Conservation (phyloP, 129 eudicot species). For the Centrapalus pauciflorus region DNA sequence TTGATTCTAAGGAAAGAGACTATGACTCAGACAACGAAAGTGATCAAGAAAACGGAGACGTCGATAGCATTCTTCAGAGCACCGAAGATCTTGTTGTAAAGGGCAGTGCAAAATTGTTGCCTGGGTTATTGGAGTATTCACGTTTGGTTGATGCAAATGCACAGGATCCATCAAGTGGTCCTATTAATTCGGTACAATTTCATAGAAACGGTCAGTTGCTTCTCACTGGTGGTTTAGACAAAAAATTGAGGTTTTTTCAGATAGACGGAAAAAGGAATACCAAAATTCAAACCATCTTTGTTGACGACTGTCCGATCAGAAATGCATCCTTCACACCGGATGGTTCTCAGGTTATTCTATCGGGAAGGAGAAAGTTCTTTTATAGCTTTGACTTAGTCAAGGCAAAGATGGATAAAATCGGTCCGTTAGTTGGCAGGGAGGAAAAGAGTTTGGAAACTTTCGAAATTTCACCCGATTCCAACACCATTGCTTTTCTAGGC, state of each 20-base stretch:
- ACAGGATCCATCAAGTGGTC: slow-evolving; percentile 57
- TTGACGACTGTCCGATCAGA: slow-evolving; percentile 76
- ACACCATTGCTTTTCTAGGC: slow-evolving; percentile 80
- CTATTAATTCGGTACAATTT: slow-evolving; percentile 74
- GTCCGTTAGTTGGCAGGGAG: slow-evolving; percentile 79
- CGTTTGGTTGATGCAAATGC: slow-evolving; percentile 73
- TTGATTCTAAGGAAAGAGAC: slow-evolving; percentile 25
- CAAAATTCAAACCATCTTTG: slow-evolving; percentile 64
- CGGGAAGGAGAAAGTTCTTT: slow-evolving; percentile 89
- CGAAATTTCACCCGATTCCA: slow-evolving; percentile 93
- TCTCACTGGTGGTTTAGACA: slow-evolving; percentile 77
- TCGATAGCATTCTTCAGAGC: slow-evolving; percentile 50
- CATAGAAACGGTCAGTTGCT: slow-evolving; percentile 92
- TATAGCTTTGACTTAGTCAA: slow-evolving; percentile 76
- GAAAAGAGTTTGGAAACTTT: slow-evolving; percentile 82
- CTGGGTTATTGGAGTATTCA: slow-evolving; percentile 75
- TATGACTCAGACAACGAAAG: slow-evolving; percentile 58
- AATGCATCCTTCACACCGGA: slow-evolving; percentile 81
- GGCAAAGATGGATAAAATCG: slow-evolving; percentile 58
- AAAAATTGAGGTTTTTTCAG: slow-evolving; percentile 71
- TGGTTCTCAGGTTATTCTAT: slow-evolving; percentile 79
- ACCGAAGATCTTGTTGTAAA: slow-evolving; percentile 77
- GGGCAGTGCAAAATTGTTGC: slow-evolving; percentile 46
- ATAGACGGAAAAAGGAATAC: slow-evolving; percentile 86
- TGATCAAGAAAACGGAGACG: slow-evolving; percentile 40